Conservation (phyloP, 139 green algal species). For the Bryopsis sp. region DNA sequence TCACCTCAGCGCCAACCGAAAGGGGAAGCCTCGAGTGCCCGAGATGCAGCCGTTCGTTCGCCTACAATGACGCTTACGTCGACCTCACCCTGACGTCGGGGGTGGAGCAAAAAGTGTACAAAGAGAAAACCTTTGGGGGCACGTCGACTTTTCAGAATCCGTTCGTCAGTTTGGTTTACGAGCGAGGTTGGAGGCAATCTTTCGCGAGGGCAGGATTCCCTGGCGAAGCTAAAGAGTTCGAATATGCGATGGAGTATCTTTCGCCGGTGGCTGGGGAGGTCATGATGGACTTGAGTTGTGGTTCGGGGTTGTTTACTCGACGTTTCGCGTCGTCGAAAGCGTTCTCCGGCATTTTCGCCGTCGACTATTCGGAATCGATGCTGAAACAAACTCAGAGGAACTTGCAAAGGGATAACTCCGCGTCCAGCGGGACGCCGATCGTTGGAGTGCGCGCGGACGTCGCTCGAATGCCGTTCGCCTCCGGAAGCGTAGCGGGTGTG, state of each 20-base stretch:
- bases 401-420: constrained; percentile 21
- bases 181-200: constrained; percentile 86
- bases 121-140: neutral
- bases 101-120: constrained; percentile 39
- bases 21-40: constrained; percentile 22
- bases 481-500: constrained; percentile 69
- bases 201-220: constrained; percentile 86
- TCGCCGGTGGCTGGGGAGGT: constrained; percentile 23
- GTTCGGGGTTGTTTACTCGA: constrained; percentile 82
- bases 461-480: constrained; percentile 76
- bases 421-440: constrained; percentile 23
- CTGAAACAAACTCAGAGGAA: constrained; percentile 64
- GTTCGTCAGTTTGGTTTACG: constrained; percentile 76
- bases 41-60: constrained; percentile 42
- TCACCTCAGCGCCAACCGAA: neutral
- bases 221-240: constrained; percentile 62
- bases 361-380: constrained; percentile 77
- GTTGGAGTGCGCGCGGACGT: constrained; percentile 79
- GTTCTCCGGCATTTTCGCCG: constrained; percentile 70
- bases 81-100: constrained; percentile 64
- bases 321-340: constrained; percentile 57
- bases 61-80: constrained; percentile 27
- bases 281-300: constrained; percentile 85
- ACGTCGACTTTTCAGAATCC: constrained; percentile 2
- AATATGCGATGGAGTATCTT: constrained; percentile 55